Conservation (phyloP, 345 rosid genomes). For the Eucalyptus melliodora region DNA sequence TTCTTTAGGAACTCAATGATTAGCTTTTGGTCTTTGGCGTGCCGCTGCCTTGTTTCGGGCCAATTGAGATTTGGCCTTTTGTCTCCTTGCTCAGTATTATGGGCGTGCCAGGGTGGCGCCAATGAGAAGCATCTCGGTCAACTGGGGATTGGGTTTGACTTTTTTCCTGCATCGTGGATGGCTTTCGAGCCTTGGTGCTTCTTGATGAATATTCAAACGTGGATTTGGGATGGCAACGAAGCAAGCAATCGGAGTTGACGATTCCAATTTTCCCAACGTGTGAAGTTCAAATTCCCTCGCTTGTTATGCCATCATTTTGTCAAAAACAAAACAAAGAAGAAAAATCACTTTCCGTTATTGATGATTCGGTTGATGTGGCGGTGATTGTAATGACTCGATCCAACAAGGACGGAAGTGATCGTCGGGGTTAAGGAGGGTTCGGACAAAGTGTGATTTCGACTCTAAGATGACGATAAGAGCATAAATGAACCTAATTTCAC, state of each 20-base stretch:
- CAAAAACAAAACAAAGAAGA: not conserved
- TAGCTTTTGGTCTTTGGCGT: not conserved
- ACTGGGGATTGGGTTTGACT: not conserved
- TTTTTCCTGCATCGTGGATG: not conserved
- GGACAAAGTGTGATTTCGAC: no score
- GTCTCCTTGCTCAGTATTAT: not conserved
- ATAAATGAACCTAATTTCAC: no score
- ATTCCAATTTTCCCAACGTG: not conserved
- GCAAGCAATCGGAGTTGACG: not conserved
- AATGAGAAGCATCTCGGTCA: not conserved
- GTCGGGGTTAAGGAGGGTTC: no score
- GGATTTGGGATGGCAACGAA: not conserved
- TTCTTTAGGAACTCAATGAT: not conserved
- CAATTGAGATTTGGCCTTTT: not conserved
- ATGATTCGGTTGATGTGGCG: not conserved
- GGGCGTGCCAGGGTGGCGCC: not conserved
- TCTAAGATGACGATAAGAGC: no score
- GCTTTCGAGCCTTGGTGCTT: not conserved
- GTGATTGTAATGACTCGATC: no score
- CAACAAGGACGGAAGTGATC: no score
- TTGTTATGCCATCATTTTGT: not conserved
- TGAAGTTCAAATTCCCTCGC: not conserved
- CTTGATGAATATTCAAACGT: not conserved
- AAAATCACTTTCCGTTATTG: accelerated
- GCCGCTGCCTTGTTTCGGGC: not conserved